These are phyloP conservation scores for Cicer pinnatifidum DNA, from an alignment of 306 rosid species.

Conservation along the genomic window DNA sequence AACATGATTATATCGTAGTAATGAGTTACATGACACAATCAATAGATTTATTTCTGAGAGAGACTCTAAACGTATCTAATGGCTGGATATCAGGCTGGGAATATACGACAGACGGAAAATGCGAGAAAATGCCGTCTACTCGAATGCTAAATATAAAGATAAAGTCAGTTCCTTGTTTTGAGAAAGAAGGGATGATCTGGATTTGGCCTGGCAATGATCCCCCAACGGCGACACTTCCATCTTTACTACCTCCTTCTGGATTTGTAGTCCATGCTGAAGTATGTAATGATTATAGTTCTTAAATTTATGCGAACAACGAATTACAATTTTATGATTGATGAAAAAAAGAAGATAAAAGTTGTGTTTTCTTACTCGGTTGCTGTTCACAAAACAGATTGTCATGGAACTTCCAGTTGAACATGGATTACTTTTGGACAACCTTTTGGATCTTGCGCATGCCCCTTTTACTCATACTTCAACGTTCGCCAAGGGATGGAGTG, in stretches of 20 bases:
- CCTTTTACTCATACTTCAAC: conserved; percentile 99
- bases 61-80: conserved; percentile 36
- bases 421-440: conserved; percentile 95
- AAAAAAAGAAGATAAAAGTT: not conserved
- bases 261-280: conserved; percentile 94
- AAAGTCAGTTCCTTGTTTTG: conserved; percentile 87
- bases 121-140: conserved; percentile 99
- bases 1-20: conserved; percentile 4
- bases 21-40: conserved; percentile 8
- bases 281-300: conserved; percentile 29
- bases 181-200: conserved; percentile 96
- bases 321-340: conserved; percentile 15
- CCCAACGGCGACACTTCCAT: conserved; percentile 72
- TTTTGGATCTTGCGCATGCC: conserved; percentile 98
- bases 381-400: conserved; percentile 62
- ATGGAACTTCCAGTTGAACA: conserved; percentile 94
- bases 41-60: conserved; percentile 1
- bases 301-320: conserved; percentile 16
- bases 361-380: conserved; percentile 34
- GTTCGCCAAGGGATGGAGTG: conserved; percentile 96
- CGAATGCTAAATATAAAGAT: conserved; percentile 66
- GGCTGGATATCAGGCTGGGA: conserved; percentile 84
- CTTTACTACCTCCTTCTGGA: conserved; percentile 87
- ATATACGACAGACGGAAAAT: conserved; percentile 88
- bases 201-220: conserved; percentile 98